phyloP scores from a whole-genome alignment of 306 rosid species.

The Casuarina glauca region DNA sequence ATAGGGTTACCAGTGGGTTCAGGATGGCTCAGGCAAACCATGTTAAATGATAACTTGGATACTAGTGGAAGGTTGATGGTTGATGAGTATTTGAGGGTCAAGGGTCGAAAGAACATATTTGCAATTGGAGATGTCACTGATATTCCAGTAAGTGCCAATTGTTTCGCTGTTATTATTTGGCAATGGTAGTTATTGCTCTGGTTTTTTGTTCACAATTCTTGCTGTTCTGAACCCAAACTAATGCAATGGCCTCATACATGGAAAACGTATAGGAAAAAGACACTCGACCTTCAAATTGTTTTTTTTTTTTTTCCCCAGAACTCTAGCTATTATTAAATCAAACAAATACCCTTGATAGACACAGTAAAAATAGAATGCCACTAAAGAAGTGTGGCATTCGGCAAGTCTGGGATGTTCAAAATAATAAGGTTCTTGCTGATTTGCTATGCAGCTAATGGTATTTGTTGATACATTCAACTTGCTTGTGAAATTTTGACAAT shows the following conservation, averaged over 20 bases:
- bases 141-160: constrained; percentile 51
- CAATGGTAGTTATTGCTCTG: not conserved
- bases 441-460: not conserved
- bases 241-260: not conserved
- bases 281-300: not conserved
- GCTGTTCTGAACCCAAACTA: not conserved
- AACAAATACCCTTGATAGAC: not conserved
- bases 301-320: not conserved
- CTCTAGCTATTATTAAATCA: not conserved
- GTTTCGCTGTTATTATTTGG: constrained; percentile 1
- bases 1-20: constrained; percentile 51
- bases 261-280: not conserved
- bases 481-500: not conserved
- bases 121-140: constrained; percentile 84
- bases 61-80: constrained; percentile 61
- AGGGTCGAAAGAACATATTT: constrained; percentile 53
- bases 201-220: not conserved
- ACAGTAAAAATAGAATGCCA: not conserved
- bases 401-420: not conserved
- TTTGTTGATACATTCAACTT: not conserved
- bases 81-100: constrained; percentile 59
- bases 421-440: not conserved
- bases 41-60: constrained; percentile 47
- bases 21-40: constrained; percentile 65
- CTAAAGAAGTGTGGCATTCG: not conserved